phyloP scores from a whole-genome alignment of 1,139 yeast genomes.

The Taphrina populina region DNA sequence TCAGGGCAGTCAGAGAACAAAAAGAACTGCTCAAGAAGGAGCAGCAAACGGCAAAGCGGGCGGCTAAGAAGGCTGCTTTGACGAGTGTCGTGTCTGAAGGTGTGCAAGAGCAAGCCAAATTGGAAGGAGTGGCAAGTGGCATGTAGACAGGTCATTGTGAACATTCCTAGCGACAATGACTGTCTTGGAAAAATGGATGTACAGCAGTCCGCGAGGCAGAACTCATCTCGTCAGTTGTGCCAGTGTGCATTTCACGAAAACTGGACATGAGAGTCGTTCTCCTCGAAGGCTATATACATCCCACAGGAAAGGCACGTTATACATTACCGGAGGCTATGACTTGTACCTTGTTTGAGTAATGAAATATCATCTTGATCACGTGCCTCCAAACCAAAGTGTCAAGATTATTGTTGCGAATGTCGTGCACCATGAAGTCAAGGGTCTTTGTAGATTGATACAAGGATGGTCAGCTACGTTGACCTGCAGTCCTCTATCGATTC shows the following conservation, averaged over 20 bases:
- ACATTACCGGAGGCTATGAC: too few relatives aligned
- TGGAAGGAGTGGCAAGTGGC: slow-evolving; percentile 21
- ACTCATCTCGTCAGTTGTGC: not conserved
- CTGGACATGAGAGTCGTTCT: not conserved
- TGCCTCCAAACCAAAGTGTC: not conserved
- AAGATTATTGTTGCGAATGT: not conserved
- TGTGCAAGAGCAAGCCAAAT: not conserved
- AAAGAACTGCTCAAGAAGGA: not conserved
- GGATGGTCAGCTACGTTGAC: slow-evolving; percentile 21
- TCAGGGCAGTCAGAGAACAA: not conserved
- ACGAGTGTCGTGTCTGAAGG: not conserved
- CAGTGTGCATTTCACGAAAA: not conserved
- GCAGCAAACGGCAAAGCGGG: not conserved
- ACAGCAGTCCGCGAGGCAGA: not conserved
- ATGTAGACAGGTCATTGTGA: not conserved
- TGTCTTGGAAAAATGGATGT: not conserved
- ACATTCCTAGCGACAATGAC: not conserved
- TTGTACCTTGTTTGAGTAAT: too few relatives aligned
- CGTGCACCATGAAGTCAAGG: not conserved
- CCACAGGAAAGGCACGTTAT: not conserved
- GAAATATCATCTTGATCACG: too few relatives aligned
- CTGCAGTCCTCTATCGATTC: slow-evolving; percentile 16
- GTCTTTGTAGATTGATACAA: not conserved
- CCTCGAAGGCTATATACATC: not conserved
- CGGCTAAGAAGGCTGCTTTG: not conserved